A percentile compares a stretch with the other conserved stretches of the same genome.
These are phyloP conservation scores for Neofusicoccum laricinum DNA, from an alignment of 2,329 filamentous ascomycete species.

Conservation along the genomic window DNA sequence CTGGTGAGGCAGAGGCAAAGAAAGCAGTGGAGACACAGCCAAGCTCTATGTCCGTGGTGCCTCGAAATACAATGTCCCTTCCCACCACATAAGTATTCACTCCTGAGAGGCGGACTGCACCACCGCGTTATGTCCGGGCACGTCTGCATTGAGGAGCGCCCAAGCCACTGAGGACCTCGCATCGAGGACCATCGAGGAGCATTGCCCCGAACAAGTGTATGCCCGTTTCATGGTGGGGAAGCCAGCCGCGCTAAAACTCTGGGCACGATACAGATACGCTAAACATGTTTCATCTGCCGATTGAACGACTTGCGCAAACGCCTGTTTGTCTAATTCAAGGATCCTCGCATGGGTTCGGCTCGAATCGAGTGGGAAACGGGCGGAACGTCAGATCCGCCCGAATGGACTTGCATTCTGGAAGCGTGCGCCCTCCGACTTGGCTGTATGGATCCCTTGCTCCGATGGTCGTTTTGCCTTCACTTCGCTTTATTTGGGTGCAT, in stretches of 20 bases:
- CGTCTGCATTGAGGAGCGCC: neutral
- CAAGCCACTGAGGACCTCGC: neutral
- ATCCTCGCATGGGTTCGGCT: too few species aligned
- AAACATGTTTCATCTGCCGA: neutral
- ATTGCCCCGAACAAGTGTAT: neutral
- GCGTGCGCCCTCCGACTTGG: too few species aligned
- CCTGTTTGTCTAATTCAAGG: too few species aligned
- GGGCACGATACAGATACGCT: neutral
- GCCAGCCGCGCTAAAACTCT: neutral
- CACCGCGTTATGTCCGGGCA: neutral
- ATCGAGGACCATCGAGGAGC: neutral
- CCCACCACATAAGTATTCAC: neutral
- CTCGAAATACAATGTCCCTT: neutral
- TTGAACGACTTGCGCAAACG: too few species aligned
- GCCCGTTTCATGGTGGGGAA: neutral
- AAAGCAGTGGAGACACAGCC: neutral
- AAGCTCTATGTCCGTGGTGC: neutral
- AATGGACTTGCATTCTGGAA: too few species aligned
- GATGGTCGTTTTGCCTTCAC: too few species aligned
- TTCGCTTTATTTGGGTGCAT: too few species aligned
- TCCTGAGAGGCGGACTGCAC: neutral
- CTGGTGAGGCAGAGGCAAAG: neutral
- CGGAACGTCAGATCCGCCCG: too few species aligned
- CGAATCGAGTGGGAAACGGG: too few species aligned
- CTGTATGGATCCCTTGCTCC: too few species aligned